phyloP scores from a whole-genome alignment of 108 stramenopile genomes.

The Discostella pseudostelligera region DNA sequence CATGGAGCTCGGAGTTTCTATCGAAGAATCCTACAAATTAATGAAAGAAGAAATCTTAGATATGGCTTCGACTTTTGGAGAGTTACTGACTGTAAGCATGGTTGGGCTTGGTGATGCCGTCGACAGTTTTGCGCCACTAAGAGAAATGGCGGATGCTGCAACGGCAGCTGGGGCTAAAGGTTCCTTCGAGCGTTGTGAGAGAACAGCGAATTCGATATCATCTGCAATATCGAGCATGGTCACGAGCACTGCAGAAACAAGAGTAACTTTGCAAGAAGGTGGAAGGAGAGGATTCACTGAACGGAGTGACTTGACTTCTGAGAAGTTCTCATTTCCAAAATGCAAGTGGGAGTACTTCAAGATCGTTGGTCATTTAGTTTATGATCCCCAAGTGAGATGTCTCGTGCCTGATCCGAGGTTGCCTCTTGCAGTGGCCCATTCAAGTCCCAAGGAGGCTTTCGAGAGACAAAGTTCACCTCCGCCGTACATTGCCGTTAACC shows the following conservation, averaged over 20 bases:
- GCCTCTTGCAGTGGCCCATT: conserved; percentile 7
- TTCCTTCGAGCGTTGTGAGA: conserved; percentile 49
- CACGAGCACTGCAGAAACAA: conserved; percentile 44
- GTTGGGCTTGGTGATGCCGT: conserved; percentile 37
- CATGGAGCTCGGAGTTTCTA: conserved; percentile 18
- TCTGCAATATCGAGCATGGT: conserved; percentile 51
- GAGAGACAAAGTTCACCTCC: conserved; percentile 14
- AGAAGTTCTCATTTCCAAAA: conserved; percentile 16
- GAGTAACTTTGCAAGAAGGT: conserved; percentile 39
- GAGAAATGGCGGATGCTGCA: conserved; percentile 28
- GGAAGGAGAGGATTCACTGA: conserved; percentile 24
- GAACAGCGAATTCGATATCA: conserved; percentile 41
- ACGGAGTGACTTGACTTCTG: conserved; percentile 26
- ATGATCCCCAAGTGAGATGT: conserved; percentile 6
- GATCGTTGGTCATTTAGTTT: conserved; percentile 42
- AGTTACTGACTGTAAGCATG: conserved; percentile 19
- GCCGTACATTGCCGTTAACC: conserved; percentile 33
- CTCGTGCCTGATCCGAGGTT: background rate
- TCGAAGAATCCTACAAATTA: conserved; percentile 10
- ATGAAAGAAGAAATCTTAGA: conserved; percentile 18
- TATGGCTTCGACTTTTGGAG: conserved; percentile 21
- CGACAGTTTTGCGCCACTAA: conserved; percentile 24
- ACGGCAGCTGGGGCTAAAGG: conserved; percentile 30
- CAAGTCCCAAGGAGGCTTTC: conserved; percentile 12
- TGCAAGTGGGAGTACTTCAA: conserved; percentile 35